These are phyloP conservation scores for Diddensiella transvaalensis DNA, from an alignment of 805 yeast genomes.

Conservation along the genomic window DNA sequence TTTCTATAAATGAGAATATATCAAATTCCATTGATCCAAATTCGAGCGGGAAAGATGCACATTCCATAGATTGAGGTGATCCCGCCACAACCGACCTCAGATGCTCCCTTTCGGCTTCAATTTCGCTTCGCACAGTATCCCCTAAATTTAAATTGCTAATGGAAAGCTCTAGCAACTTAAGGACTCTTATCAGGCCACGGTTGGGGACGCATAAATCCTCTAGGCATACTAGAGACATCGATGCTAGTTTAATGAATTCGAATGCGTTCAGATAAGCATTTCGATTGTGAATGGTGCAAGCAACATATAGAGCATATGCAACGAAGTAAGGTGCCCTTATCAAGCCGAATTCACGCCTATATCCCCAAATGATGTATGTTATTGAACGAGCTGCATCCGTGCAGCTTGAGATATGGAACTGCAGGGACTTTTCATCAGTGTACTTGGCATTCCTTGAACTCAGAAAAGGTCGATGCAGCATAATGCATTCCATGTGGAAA, in stretches of 20 bases:
- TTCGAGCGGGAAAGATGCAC: background rate
- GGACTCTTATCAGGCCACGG: conserved; percentile 3
- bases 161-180: background rate
- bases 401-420: conserved; percentile 3
- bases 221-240: conserved; percentile 9
- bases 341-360: conserved; percentile 2
- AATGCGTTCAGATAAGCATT: background rate
- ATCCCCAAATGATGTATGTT: conserved; percentile 9
- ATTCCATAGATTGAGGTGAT: background rate
- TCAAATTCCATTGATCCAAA: conserved; percentile 1
- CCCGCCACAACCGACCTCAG: background rate
- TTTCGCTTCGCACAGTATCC: background rate
- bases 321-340: conserved; percentile 10
- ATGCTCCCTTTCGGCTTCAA: background rate
- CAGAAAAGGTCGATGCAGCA: conserved; percentile 9
- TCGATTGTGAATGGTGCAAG: conserved; percentile 4
- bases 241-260: background rate
- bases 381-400: conserved; percentile 4
- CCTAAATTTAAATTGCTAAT: background rate
- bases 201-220: conserved; percentile 9
- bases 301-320: conserved; percentile 10
- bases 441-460: background rate
- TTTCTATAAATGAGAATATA: conserved; percentile 5
- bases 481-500: conserved; percentile 1
- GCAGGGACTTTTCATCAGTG: background rate